A percentile compares a stretch with the other conserved stretches of the same genome.
phyloP scores from a whole-genome alignment of 2,329 filamentous ascomycete species.

The Tolypocladium tundrense region DNA sequence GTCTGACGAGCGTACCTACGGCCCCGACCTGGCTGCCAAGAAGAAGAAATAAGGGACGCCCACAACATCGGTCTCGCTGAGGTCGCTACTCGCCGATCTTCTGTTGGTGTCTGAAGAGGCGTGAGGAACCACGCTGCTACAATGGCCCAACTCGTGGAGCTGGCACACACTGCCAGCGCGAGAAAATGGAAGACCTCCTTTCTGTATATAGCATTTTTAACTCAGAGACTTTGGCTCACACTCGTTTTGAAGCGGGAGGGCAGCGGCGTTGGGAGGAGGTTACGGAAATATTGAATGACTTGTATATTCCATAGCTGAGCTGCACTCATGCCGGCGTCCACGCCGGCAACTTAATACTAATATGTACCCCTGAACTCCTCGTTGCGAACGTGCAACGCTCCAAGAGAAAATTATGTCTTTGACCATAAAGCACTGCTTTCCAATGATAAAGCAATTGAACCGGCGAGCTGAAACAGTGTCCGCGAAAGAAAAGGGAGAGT shows the following conservation, averaged over 20 bases:
- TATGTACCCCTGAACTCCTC: conserved; percentile 11
- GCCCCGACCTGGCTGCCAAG: conserved; percentile 25
- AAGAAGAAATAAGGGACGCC: conserved; percentile 3
- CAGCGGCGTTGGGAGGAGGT: conserved; percentile 1
- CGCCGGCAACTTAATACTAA: conserved; percentile 9
- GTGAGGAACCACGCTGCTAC: background rate
- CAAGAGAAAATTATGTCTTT: background rate
- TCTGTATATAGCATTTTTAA: background rate
- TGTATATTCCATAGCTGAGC: conserved; percentile 10
- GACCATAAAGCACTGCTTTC: background rate
- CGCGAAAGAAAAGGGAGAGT: background rate
- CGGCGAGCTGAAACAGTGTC: background rate
- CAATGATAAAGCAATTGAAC: background rate
- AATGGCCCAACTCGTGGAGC: background rate
- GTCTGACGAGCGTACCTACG: conserved; percentile 40
- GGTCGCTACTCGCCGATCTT: background rate
- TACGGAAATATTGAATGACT: conserved; percentile 4
- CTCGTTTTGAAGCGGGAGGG: background rate
- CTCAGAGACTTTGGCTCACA: background rate
- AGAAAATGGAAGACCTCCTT: background rate
- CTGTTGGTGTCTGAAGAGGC: background rate
- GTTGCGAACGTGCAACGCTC: background rate
- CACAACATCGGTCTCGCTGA: background rate
- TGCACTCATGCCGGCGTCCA: conserved; percentile 2
- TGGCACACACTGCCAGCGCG: background rate